Percentiles rank a stretch among this genome's conserved stretches.
phyloP scores from a whole-genome alignment of 2,329 filamentous ascomycete genomes.

The Parastagonospora avenae region DNA sequence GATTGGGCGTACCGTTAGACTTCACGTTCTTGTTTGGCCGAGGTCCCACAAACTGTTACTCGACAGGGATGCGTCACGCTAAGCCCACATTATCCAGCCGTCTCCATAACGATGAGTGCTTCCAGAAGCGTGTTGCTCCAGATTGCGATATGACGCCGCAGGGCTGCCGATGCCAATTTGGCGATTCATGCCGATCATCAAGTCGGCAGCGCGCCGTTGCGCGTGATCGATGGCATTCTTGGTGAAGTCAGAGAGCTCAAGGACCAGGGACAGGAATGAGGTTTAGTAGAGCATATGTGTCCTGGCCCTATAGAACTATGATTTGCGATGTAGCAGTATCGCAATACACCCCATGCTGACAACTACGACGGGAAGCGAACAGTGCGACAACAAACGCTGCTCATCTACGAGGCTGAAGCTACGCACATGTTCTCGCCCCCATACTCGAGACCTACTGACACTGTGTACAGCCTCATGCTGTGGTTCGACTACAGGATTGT shows the following conservation, averaged over 20 bases:
- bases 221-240: background rate
- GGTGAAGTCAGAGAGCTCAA: background rate
- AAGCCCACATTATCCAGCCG: background rate
- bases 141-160: background rate
- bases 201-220: background rate
- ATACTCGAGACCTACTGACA: too few species aligned
- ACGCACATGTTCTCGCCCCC: too few species aligned
- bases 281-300: background rate
- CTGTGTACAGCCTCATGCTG: too few species aligned
- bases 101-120: slow-evolving; percentile 2
- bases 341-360: too few species aligned
- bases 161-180: background rate
- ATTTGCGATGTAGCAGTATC: background rate
- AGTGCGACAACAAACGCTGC: too few species aligned
- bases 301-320: background rate
- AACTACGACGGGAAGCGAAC: too few species aligned
- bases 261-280: background rate
- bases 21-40: background rate
- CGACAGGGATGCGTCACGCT: background rate
- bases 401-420: too few species aligned
- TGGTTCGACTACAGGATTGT: too few species aligned
- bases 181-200: slow-evolving; percentile 1
- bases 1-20: slow-evolving; percentile 10
- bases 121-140: background rate
- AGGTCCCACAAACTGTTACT: background rate